Conservation (phyloP, 352 stramenopile species). For the Pythium aphanidermatum region DNA sequence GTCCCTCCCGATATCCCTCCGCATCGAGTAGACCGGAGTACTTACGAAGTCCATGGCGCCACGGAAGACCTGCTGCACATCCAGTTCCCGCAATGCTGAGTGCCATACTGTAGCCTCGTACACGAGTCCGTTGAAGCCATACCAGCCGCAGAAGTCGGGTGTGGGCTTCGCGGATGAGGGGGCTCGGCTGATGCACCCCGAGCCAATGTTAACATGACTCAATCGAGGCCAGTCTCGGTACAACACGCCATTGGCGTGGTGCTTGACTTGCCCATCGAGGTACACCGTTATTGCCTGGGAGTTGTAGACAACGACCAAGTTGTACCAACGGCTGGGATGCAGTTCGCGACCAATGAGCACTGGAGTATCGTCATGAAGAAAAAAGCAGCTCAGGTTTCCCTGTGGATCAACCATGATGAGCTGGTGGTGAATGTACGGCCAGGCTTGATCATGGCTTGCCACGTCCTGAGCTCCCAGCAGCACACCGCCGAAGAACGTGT, state of each 20-base stretch:
- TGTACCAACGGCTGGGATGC: conserved; percentile 53
- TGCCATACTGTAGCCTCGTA: conserved; percentile 54
- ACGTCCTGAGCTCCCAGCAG: conserved; percentile 57
- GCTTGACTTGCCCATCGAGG: conserved; percentile 50
- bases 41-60: conserved; percentile 45
- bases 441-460: conserved; percentile 32
- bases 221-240: conserved; percentile 38
- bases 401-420: conserved; percentile 55
- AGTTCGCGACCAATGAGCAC: conserved; percentile 47
- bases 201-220: conserved; percentile 46
- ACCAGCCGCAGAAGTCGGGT: conserved; percentile 60
- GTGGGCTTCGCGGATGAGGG: conserved; percentile 39
- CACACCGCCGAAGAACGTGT: conserved; percentile 49
- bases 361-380: conserved; percentile 39
- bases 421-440: conserved; percentile 55
- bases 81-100: conserved; percentile 32
- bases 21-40: conserved; percentile 45
- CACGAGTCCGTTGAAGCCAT: conserved; percentile 61
- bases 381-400: conserved; percentile 51
- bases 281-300: conserved; percentile 38
- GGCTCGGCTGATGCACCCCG: conserved; percentile 51
- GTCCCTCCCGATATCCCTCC: conserved; percentile 25
- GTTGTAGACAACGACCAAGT: conserved; percentile 53
- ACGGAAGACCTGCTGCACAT: conserved; percentile 60
- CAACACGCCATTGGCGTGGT: conserved; percentile 29